Evolutionary conservation across 257 asterid genomes (phyloP).

Genomic region (Leonotis leonurus): DNA sequence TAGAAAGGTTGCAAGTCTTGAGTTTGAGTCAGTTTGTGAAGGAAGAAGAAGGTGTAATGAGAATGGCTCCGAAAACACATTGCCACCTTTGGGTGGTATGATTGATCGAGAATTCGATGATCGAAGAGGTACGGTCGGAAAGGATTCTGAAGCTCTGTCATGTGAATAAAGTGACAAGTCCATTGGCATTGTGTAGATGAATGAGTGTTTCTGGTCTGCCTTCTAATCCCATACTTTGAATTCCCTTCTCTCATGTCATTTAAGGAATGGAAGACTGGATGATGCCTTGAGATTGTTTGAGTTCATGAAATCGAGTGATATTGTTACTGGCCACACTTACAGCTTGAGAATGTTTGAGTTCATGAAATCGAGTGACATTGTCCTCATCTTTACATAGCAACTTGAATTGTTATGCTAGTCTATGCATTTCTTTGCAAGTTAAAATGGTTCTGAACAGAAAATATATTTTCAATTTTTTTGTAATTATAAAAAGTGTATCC

Average conservation of each 20-base stretch:
- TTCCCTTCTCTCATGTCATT: slow-evolving; percentile 65
- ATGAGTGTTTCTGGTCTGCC: slow-evolving; percentile 53
- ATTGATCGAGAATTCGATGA: slow-evolving; percentile 14
- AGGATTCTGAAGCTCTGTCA: slow-evolving; percentile 85
- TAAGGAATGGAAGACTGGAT: slow-evolving; percentile 55
- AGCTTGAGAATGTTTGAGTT: slow-evolving; percentile 54
- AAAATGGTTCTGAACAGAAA: too few species aligned
- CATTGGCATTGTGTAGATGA: slow-evolving; percentile 51
- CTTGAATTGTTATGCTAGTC: too few species aligned
- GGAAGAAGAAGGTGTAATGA: slow-evolving; percentile 30
- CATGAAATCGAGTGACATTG: slow-evolving; percentile 40
- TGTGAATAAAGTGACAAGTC: slow-evolving; percentile 59
- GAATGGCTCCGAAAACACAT: slow-evolving; percentile 17
- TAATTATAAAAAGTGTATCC: too few species aligned
- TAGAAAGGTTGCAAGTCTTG: slow-evolving; percentile 30
- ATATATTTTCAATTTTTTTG: too few species aligned
- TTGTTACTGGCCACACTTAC: slow-evolving; percentile 58
- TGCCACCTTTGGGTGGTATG: slow-evolving; percentile 30
- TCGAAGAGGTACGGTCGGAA: slow-evolving; percentile 35
- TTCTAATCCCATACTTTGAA: slow-evolving; percentile 81
- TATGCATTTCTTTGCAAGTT: too few species aligned
- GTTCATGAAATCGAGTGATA: slow-evolving; percentile 43
- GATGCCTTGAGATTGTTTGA: slow-evolving; percentile 59
- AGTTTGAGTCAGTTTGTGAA: slow-evolving; percentile 30
- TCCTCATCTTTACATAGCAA: too few species aligned